phyloP scores from a whole-genome alignment of 2,329 filamentous ascomycete species.

The Microcyclospora pomicola region DNA sequence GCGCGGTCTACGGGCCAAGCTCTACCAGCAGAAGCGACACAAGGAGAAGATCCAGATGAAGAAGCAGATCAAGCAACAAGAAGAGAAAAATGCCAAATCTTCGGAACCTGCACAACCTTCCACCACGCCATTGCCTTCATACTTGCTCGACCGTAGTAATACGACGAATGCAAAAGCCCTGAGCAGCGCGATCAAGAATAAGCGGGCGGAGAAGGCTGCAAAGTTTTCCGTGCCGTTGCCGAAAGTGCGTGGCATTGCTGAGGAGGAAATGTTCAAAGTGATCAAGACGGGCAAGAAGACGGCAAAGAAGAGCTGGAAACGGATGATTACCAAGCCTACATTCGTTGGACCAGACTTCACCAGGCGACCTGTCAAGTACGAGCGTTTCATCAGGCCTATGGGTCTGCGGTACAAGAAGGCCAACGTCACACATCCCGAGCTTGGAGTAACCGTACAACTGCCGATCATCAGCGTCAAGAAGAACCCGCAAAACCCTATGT shows the following conservation, averaged over 20 bases:
- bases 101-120: slow-evolving; percentile 63
- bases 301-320: slow-evolving; percentile 67
- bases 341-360: slow-evolving; percentile 92
- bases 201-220: slow-evolving; percentile 83
- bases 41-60: slow-evolving; percentile 98
- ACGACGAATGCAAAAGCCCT: slow-evolving; percentile 59
- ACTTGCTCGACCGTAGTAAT: slow-evolving; percentile 75
- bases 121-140: slow-evolving; percentile 72
- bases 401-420: slow-evolving; percentile 69
- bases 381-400: slow-evolving; percentile 57
- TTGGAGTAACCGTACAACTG: slow-evolving; percentile 77
- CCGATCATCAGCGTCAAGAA: slow-evolving; percentile 54
- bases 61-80: slow-evolving; percentile 86
- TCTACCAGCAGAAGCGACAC: slow-evolving; percentile 83
- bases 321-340: slow-evolving; percentile 57
- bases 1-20: slow-evolving; percentile 79
- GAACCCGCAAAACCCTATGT: slow-evolving; percentile 78
- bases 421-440: slow-evolving; percentile 55
- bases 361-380: slow-evolving; percentile 49
- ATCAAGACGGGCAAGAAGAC: slow-evolving; percentile 94
- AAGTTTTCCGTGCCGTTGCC: slow-evolving; percentile 85
- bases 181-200: slow-evolving; percentile 84
- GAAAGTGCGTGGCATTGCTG: slow-evolving; percentile 82
- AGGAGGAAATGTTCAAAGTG: slow-evolving; percentile 97
- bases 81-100: slow-evolving; percentile 91